Percentiles rank a stretch among this genome's conserved stretches.
These are phyloP conservation scores for Mycena latifolia DNA, from an alignment of 768 basidiomycete genomes.

Conservation along the genomic window DNA sequence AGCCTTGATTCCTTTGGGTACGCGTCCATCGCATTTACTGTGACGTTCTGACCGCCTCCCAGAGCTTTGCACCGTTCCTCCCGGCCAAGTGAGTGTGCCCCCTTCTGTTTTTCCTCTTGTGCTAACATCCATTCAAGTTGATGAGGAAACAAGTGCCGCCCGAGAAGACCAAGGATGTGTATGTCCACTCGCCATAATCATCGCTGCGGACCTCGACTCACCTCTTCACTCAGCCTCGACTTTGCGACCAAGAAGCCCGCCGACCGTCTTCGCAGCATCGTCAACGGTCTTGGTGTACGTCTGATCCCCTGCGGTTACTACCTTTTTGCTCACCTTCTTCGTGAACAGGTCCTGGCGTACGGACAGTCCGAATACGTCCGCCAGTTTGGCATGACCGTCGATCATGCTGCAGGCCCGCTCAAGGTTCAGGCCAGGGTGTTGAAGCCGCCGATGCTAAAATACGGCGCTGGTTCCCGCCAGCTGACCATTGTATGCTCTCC, in stretches of 20 bases:
- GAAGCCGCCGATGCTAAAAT: conserved; percentile 72
- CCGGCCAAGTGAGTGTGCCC: conserved; percentile 59
- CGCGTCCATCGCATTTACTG: conserved; percentile 47
- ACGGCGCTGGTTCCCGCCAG: conserved; percentile 69
- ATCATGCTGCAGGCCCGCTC: conserved; percentile 59
- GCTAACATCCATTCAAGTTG: conserved; percentile 43
- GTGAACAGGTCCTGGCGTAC: conserved; percentile 69
- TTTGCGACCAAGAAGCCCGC: conserved; percentile 78
- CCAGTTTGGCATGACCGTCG: conserved; percentile 79
- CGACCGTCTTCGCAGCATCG: conserved; percentile 69
- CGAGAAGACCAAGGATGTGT: conserved; percentile 72
- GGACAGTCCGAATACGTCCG: conserved; percentile 82
- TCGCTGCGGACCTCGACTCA: neutral
- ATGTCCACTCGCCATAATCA: neutral
- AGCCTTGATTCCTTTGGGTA: conserved; percentile 60
- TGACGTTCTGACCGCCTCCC: neutral
- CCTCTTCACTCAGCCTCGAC: conserved; percentile 47
- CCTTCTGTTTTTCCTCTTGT: too few species aligned
- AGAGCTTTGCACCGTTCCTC: conserved; percentile 72
- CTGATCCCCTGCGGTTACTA: neutral
- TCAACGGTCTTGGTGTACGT: conserved; percentile 63
- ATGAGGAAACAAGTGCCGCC: conserved; percentile 80
- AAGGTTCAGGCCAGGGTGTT: conserved; percentile 73
- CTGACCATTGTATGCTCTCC: conserved; percentile 63
- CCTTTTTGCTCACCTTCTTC: conserved; percentile 6